Evolutionary conservation across 2,329 filamentous ascomycete genomes (phyloP).

Genomic region (Raffaelea deltoideospora): DNA sequence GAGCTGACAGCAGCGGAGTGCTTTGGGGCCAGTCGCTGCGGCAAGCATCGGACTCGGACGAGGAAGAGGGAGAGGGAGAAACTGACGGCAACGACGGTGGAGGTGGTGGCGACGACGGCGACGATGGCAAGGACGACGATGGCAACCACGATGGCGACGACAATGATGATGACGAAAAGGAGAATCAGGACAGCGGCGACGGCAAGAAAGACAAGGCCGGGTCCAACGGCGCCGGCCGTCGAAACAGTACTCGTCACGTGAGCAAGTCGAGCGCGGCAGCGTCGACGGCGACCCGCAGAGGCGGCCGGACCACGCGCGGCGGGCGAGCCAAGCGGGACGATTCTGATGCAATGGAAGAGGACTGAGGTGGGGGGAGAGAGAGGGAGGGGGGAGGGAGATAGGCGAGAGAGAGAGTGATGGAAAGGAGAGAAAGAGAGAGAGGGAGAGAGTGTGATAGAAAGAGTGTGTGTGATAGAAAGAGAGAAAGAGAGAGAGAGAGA

Average conservation of each 20-base stretch:
- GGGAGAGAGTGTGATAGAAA: too few relatives aligned
- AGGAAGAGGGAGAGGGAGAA: not conserved
- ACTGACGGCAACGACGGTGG: not conserved
- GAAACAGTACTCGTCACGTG: not conserved
- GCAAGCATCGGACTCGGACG: constrained; percentile 5
- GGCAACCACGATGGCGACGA: not conserved
- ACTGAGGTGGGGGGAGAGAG: not conserved
- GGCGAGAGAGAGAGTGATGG: not conserved
- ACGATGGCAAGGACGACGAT: not conserved
- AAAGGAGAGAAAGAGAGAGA: not conserved
- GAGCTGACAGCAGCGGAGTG: not conserved
- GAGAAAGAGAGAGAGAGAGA: too few relatives aligned
- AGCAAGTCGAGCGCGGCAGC: not conserved
- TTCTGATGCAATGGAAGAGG: constrained; percentile 3
- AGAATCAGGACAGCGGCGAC: not conserved
- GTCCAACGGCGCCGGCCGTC: not conserved
- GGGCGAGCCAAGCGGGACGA: not conserved
- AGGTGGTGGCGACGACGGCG: not conserved
- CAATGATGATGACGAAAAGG: not conserved
- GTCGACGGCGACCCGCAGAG: not conserved
- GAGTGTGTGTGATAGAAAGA: too few relatives aligned
- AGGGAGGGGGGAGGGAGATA: not conserved
- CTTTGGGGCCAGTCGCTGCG: constrained; percentile 6
- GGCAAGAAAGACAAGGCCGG: not conserved
- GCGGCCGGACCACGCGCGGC: not conserved